Conservation (phyloP, 352 stramenopile species). For the Phytophthora pistaciae region DNA sequence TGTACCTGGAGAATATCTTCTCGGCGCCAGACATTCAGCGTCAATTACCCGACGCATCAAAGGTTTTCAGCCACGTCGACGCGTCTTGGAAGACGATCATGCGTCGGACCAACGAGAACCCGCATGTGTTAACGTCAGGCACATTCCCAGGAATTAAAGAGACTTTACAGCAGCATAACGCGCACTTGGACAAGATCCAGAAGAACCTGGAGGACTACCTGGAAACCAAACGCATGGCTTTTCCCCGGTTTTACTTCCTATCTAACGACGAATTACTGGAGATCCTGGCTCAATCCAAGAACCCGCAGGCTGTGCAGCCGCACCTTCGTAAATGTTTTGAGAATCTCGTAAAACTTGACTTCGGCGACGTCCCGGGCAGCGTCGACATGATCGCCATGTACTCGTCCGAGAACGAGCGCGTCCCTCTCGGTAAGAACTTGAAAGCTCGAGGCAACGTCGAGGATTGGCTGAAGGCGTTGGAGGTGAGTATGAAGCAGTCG, state of each 20-base stretch:
- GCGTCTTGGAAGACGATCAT: conserved; percentile 94
- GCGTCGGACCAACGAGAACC: conserved; percentile 87
- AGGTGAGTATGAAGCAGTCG: conserved; percentile 92
- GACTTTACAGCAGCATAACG: conserved; percentile 86
- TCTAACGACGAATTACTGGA: conserved; percentile 96
- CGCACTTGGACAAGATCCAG: conserved; percentile 91
- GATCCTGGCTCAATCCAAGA: conserved; percentile 95
- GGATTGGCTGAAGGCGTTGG: conserved; percentile 89
- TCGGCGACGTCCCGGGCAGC: conserved; percentile 77
- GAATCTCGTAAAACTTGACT: conserved; percentile 85
- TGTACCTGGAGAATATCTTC: conserved; percentile 91
- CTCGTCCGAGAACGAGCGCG: conserved; percentile 89
- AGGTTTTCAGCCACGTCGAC: conserved; percentile 93
- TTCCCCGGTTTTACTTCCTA: conserved; percentile 96
- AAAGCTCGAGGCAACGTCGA: conserved; percentile 92
- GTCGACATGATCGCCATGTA: conserved; percentile 96
- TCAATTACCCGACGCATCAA: conserved; percentile 90
- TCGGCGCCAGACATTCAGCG: conserved; percentile 92
- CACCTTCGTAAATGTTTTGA: conserved; percentile 97
- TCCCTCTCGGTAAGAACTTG: conserved; percentile 92
- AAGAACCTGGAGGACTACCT: conserved; percentile 94
- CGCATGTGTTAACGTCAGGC: conserved; percentile 85
- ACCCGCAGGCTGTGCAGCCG: conserved; percentile 94
- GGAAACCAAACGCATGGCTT: conserved; percentile 94
- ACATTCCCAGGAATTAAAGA: conserved; percentile 86